phyloP scores from a whole-genome alignment of 2,329 filamentous ascomycete species.

The Colletotrichum tanaceti region DNA sequence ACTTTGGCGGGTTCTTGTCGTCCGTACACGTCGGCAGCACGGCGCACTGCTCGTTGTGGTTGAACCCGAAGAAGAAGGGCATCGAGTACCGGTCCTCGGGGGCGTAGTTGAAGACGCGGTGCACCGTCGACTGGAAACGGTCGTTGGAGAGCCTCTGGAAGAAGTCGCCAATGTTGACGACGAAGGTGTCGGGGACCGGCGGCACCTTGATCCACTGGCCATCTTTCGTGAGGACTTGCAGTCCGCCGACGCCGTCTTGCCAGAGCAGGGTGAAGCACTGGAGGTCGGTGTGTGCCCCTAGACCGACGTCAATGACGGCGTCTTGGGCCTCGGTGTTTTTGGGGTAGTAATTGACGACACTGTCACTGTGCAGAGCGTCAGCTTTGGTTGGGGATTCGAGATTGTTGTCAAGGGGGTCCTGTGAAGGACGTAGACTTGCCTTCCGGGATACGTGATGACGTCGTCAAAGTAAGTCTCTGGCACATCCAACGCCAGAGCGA shows the following conservation, averaged over 20 bases:
- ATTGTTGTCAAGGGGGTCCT: too few species aligned
- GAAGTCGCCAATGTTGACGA: conserved; percentile 46
- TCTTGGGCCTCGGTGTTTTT: conserved; percentile 49
- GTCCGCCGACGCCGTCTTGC: conserved; percentile 57
- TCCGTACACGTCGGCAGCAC: conserved; percentile 61
- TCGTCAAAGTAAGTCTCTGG: conserved; percentile 42
- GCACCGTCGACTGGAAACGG: conserved; percentile 54
- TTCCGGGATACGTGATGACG: conserved; percentile 41
- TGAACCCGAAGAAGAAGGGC: conserved; percentile 68
- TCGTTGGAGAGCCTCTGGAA: conserved; percentile 45
- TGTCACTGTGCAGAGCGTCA: conserved; percentile 28
- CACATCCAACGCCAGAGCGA: conserved; percentile 43
- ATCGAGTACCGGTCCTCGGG: conserved; percentile 60
- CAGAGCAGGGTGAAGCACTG: conserved; percentile 61
- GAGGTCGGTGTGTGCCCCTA: conserved; percentile 61
- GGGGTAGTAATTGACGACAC: conserved; percentile 59
- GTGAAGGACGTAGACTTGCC: conserved; percentile 8
- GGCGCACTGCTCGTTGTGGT: conserved; percentile 62
- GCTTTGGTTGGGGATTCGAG: neutral
- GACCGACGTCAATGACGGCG: conserved; percentile 51
- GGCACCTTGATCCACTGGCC: conserved; percentile 51
- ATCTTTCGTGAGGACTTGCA: conserved; percentile 56
- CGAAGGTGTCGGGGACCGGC: conserved; percentile 44
- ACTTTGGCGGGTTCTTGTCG: conserved; percentile 59
- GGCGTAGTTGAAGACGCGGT: conserved; percentile 60